Conservation (phyloP, 306 rosid species). For the Prosopis cineraria region DNA sequence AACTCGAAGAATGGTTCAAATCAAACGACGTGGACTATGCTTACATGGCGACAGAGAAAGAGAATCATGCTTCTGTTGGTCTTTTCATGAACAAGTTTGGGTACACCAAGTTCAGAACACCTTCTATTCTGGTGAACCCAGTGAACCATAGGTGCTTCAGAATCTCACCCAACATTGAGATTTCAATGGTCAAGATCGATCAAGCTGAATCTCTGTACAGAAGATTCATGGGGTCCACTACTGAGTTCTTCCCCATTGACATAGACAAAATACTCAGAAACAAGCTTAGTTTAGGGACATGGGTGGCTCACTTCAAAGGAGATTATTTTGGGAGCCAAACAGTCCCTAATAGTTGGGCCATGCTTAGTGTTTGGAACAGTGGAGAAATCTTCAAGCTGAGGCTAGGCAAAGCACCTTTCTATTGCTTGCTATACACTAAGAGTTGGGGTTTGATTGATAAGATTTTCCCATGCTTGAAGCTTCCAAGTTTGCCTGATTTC, state of each 20-base stretch:
- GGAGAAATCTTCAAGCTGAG: slow-evolving; percentile 67
- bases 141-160: slow-evolving; percentile 39
- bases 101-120: slow-evolving; percentile 63
- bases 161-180: slow-evolving; percentile 52
- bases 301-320: slow-evolving; percentile 66
- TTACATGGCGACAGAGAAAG: slow-evolving; percentile 80
- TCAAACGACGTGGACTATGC: slow-evolving; percentile 64
- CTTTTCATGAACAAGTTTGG: slow-evolving; percentile 59
- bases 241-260: slow-evolving; percentile 72
- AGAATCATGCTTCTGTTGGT: slow-evolving; percentile 62
- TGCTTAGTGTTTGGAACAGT: slow-evolving; percentile 82
- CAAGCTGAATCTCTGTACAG: slow-evolving; percentile 64
- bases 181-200: slow-evolving; percentile 49
- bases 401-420: slow-evolving; percentile 67
- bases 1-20: slow-evolving; percentile 69
- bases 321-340: slow-evolving; percentile 15
- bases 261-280: slow-evolving; percentile 56
- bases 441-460: slow-evolving; percentile 50
- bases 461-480: slow-evolving; percentile 54
- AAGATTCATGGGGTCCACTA: slow-evolving; percentile 54
- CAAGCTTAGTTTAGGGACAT: slow-evolving; percentile 74
- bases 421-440: slow-evolving; percentile 59
- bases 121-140: slow-evolving; percentile 70
- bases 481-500: slow-evolving; percentile 56
- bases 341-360: slow-evolving; percentile 61